These are phyloP conservation scores for Colletotrichum lentis DNA, from an alignment of 2,329 filamentous ascomycete genomes.

Conservation along the genomic window DNA sequence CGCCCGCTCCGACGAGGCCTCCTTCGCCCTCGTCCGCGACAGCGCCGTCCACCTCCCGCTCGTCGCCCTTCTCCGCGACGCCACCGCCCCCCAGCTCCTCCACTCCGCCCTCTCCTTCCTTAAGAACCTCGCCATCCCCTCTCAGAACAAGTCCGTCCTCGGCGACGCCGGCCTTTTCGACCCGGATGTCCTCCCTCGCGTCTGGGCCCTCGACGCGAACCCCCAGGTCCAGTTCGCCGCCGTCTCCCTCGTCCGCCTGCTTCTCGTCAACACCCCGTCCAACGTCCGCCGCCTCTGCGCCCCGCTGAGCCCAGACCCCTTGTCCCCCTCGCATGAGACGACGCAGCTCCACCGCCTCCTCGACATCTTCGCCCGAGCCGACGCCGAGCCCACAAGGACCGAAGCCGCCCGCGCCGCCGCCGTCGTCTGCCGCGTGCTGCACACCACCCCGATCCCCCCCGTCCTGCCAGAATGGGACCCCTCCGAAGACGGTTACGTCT, in stretches of 20 bases:
- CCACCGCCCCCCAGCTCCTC: constrained; percentile 59
- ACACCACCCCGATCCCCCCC: constrained; percentile 50
- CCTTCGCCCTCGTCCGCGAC: constrained; percentile 57
- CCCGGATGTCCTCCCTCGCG: constrained; percentile 56
- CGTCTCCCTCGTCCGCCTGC: constrained; percentile 64
- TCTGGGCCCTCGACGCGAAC: constrained; percentile 61
- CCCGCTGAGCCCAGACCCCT: constrained; percentile 48
- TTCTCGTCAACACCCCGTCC: constrained; percentile 60
- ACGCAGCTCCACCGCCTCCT: constrained; percentile 51
- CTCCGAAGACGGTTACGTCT: constrained; percentile 43
- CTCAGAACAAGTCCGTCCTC: constrained; percentile 61
- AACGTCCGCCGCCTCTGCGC: constrained; percentile 62
- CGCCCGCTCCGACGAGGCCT: constrained; percentile 64
- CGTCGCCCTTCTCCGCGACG: constrained; percentile 48
- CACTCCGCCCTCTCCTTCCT: constrained; percentile 68
- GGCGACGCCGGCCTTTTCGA: constrained; percentile 57
- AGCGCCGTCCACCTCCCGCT: constrained; percentile 56
- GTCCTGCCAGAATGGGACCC: constrained; percentile 49
- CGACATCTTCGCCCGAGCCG: constrained; percentile 50
- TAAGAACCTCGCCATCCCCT: constrained; percentile 70
- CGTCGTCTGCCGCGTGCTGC: constrained; percentile 63
- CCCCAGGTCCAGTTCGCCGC: constrained; percentile 62
- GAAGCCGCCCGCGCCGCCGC: constrained; percentile 65
- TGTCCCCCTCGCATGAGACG: constrained; percentile 40
- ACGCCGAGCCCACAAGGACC: constrained; percentile 63